Percentiles rank a stretch among this genome's conserved stretches.
Conservation (phyloP, 371 early-diverging fungal genomes). For the Parasitella parasitica region DNA sequence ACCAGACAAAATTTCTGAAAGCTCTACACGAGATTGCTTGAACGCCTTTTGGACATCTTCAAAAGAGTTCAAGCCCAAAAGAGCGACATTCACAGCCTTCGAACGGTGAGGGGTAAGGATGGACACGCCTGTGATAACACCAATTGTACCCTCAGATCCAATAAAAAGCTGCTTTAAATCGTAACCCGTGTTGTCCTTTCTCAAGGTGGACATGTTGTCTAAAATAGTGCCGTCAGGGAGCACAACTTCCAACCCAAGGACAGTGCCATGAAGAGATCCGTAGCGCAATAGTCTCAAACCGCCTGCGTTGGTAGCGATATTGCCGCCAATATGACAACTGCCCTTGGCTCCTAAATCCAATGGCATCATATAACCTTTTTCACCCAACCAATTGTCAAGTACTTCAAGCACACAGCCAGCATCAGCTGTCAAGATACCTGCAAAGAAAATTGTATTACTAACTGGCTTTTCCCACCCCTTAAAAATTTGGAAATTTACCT, state of each 20-base stretch:
- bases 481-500: slow-evolving; percentile 39
- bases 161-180: slow-evolving; percentile 95
- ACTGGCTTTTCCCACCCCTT: neutral
- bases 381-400: slow-evolving; percentile 84
- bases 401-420: slow-evolving; percentile 92
- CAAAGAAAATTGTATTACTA: neutral
- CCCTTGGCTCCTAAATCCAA: slow-evolving; percentile 95
- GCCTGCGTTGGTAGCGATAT: slow-evolving; percentile 98
- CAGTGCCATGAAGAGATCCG: slow-evolving; percentile 94
- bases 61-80: slow-evolving; percentile 76
- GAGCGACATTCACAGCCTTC: slow-evolving; percentile 74
- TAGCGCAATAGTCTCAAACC: slow-evolving; percentile 92
- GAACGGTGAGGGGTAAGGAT: slow-evolving; percentile 52
- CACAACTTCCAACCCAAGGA: slow-evolving; percentile 82
- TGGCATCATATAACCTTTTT: slow-evolving; percentile 90
- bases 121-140: slow-evolving; percentile 85
- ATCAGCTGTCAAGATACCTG: slow-evolving; percentile 82
- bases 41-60: slow-evolving; percentile 83
- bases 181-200: slow-evolving; percentile 90
- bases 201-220: slow-evolving; percentile 74
- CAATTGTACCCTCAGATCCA: slow-evolving; percentile 93
- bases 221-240: slow-evolving; percentile 88
- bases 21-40: slow-evolving; percentile 68
- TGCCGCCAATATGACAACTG: slow-evolving; percentile 94
- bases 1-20: slow-evolving; percentile 91